Conservation (phyloP, 225 moss, liverwort and hornwort species). For the Pleurozium schreberi region DNA sequence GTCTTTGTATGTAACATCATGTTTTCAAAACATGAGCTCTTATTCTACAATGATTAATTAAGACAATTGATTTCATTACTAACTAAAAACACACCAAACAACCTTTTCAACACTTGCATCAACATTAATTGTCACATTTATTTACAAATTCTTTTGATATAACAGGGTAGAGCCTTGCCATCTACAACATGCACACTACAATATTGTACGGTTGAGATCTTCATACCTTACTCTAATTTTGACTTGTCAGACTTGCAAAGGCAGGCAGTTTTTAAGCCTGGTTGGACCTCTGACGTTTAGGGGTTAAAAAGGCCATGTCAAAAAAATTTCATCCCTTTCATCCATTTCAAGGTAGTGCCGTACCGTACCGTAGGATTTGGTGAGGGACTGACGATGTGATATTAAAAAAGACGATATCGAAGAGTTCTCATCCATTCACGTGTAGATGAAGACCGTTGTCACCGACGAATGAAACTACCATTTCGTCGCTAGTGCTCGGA, state of each 20-base stretch:
- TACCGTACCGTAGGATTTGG: too few species aligned
- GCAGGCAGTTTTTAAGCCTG: too few species aligned
- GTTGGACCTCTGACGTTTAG: too few species aligned
- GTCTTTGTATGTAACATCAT: neutral
- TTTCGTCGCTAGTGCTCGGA: neutral
- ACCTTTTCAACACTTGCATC: neutral
- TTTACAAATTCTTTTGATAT: neutral
- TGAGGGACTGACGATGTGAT: neutral
- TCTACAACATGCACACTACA: too few species aligned
- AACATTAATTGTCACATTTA: neutral
- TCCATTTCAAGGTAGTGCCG: too few species aligned
- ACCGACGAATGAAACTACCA: constrained; percentile 3
- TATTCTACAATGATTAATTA: neutral
- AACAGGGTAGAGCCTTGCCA: too few species aligned
- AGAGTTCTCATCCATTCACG: neutral
- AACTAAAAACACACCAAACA: neutral
- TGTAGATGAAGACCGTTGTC: neutral
- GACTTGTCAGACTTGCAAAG: too few species aligned
- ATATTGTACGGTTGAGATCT: too few species aligned
- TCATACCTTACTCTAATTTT: too few species aligned
- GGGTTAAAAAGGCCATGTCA: too few species aligned
- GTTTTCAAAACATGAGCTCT: too few species aligned
- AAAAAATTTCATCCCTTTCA: too few species aligned
- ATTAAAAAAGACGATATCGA: neutral
- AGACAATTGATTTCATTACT: neutral